phyloP scores from a whole-genome alignment of 768 basidiomycete species.

The Auricularia sp. region DNA sequence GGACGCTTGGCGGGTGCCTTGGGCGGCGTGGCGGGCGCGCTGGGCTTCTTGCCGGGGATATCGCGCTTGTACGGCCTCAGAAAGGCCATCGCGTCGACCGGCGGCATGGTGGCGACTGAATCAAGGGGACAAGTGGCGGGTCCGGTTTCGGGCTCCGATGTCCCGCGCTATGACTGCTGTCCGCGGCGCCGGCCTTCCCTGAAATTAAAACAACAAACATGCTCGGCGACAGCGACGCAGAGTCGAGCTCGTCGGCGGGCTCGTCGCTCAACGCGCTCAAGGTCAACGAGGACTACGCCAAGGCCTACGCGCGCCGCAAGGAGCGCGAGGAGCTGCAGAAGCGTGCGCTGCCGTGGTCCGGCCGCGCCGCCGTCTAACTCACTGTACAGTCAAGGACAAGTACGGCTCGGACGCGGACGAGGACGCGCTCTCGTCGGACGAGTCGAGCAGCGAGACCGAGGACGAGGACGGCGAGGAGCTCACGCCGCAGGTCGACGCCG shows the following conservation, averaged over 20 bases:
- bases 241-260: neutral
- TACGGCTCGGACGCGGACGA: conserved; percentile 64
- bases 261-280: conserved; percentile 28
- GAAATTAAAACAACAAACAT: neutral
- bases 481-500: conserved; percentile 87
- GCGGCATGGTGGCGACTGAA: neutral
- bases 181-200: too few relatives aligned
- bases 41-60: neutral
- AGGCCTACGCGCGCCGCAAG: conserved; percentile 74
- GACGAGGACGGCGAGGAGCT: conserved; percentile 94
- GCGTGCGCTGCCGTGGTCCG: conserved; percentile 34
- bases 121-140: neutral
- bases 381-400: conserved; percentile 67
- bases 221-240: neutral
- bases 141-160: too few relatives aligned
- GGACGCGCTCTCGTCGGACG: conserved; percentile 33
- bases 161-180: too few relatives aligned
- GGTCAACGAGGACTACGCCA: conserved; percentile 69
- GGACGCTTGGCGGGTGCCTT: neutral
- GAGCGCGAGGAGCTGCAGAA: conserved; percentile 77
- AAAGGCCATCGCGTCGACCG: neutral
- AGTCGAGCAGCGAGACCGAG: conserved; percentile 58
- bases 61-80: neutral
- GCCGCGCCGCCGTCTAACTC: neutral
- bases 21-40: neutral